These are phyloP conservation scores for Saturnispora zaruensis DNA, from an alignment of 805 yeast genomes.

Conservation along the genomic window DNA sequence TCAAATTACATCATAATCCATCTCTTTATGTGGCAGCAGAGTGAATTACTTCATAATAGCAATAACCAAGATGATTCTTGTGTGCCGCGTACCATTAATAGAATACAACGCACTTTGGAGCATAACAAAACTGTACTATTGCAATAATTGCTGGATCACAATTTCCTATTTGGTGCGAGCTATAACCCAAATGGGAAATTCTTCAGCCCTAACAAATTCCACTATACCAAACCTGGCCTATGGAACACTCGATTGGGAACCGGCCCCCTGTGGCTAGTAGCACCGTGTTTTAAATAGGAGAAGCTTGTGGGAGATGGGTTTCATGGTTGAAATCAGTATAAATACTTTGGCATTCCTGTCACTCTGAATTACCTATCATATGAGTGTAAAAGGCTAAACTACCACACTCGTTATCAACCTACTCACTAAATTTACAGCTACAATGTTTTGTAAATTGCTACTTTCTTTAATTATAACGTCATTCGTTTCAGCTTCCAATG, in stretches of 20 bases:
- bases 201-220: not conserved
- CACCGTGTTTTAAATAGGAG: not conserved
- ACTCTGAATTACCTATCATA: not conserved
- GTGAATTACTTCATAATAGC: too few species aligned
- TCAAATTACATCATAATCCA: too few species aligned
- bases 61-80: too few species aligned
- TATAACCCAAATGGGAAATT: not conserved
- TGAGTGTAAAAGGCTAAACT: not conserved
- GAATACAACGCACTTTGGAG: not conserved
- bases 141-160: not conserved
- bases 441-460: slow-evolving; percentile 3
- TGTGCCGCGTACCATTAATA: too few species aligned
- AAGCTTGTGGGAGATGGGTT: not conserved
- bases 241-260: not conserved
- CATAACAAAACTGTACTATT: not conserved
- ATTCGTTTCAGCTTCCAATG: slow-evolving; percentile 30
- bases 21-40: too few species aligned
- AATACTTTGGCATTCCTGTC: not conserved
- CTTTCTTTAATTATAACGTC: slow-evolving; percentile 7
- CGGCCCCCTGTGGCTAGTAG: not conserved
- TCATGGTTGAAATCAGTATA: not conserved
- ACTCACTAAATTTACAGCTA: not conserved
- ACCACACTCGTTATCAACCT: not conserved
- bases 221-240: not conserved
- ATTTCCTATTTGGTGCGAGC: not conserved